A percentile compares a stretch with the other conserved stretches of the same genome.
phyloP scores from a whole-genome alignment of 345 rosid species.

The Populus davidiana region DNA sequence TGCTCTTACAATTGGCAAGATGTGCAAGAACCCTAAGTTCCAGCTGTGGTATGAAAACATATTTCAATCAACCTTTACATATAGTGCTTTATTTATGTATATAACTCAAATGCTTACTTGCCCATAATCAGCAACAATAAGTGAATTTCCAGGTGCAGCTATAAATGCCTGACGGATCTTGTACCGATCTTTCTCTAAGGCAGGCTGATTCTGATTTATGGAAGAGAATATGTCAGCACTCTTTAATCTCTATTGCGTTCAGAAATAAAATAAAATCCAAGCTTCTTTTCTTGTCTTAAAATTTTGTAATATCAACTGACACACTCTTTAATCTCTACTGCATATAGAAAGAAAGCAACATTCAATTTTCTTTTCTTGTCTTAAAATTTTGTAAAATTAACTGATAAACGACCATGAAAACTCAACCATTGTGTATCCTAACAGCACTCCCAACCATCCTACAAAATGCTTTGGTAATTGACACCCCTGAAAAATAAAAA shows the following conservation, averaged over 20 bases:
- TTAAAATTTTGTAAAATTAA: neutral
- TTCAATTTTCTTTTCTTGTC: neutral
- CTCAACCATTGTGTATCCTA: neutral
- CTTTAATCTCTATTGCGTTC: neutral
- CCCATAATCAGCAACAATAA: conserved; percentile 95
- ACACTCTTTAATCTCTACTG: neutral
- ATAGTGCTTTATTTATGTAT: neutral
- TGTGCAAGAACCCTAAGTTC: conserved; percentile 98
- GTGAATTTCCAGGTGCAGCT: conserved; percentile 91
- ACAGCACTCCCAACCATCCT: neutral
- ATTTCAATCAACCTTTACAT: conserved; percentile 23
- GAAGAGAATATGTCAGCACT: conserved; percentile 2
- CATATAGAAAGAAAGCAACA: neutral
- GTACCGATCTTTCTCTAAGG: conserved; percentile 96
- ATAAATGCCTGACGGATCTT: conserved; percentile 95
- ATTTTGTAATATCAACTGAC: neutral
- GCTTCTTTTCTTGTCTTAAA: neutral
- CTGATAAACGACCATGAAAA: neutral
- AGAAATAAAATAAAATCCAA: neutral
- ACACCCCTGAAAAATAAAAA: neutral
- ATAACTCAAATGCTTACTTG: conserved; percentile 54
- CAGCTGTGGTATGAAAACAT: conserved; percentile 48
- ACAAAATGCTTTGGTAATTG: neutral
- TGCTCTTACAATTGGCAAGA: conserved; percentile 85
- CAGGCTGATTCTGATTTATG: conserved; percentile 82